Evolutionary conservation across 805 yeast species (phyloP).

Genomic region (Saccharomycopsis malanga): DNA sequence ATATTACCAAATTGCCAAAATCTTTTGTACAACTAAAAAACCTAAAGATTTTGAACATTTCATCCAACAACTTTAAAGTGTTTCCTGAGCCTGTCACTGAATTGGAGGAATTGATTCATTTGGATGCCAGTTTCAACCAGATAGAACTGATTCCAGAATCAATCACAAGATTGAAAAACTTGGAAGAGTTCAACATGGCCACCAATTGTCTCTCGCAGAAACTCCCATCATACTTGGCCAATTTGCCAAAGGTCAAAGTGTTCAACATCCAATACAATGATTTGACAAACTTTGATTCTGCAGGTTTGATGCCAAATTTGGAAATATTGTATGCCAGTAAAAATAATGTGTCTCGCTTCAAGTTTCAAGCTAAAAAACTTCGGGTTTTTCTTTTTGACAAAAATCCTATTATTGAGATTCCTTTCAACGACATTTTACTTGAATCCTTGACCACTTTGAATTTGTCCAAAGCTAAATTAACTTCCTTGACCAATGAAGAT

Average conservation of each 20-base stretch:
- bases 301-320: conserved; percentile 51
- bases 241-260: conserved; percentile 52
- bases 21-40: conserved; percentile 49
- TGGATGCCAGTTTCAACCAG: conserved; percentile 79
- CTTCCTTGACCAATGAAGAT: conserved; percentile 62
- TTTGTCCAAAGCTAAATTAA: conserved; percentile 73
- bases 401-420: conserved; percentile 74
- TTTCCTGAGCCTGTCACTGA: conserved; percentile 63
- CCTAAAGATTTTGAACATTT: conserved; percentile 58
- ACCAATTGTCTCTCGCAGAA: conserved; percentile 56
- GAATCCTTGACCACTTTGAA: conserved; percentile 63
- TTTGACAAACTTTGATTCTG: conserved; percentile 34
- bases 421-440: conserved; percentile 44
- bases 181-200: conserved; percentile 66
- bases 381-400: conserved; percentile 67
- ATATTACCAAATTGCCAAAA: conserved; percentile 54
- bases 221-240: conserved; percentile 46
- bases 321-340: conserved; percentile 71
- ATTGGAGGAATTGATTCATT: conserved; percentile 49
- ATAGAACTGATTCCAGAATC: conserved; percentile 54
- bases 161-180: conserved; percentile 48
- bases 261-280: conserved; percentile 75
- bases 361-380: conserved; percentile 53
- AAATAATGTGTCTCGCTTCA: conserved; percentile 66
- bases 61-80: conserved; percentile 63